A percentile compares a stretch with the other conserved stretches of the same genome.
phyloP scores from a whole-genome alignment of 345 rosid species.

The Salix arbutifolia region DNA sequence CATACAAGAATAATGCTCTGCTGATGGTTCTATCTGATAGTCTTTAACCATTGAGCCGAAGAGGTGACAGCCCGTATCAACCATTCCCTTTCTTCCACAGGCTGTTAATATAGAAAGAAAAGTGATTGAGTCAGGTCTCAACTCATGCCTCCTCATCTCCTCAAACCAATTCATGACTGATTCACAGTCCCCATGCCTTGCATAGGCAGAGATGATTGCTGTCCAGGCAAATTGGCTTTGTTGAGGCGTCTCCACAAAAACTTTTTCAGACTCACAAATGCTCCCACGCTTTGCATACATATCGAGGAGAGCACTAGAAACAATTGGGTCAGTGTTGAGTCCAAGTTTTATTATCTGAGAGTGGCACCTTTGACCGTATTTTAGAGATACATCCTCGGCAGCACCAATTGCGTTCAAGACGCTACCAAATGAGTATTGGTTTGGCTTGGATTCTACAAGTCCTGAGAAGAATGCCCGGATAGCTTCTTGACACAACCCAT shows the following conservation, averaged over 20 bases:
- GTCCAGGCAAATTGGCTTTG: conserved; percentile 76
- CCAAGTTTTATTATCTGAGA: conserved; percentile 62
- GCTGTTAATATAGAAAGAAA: conserved; percentile 73
- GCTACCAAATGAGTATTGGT: conserved; percentile 77
- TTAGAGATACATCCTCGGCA: conserved; percentile 71
- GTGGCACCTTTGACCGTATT: conserved; percentile 74
- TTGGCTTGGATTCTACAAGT: conserved; percentile 48
- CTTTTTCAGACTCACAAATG: conserved; percentile 59
- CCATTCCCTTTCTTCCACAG: conserved; percentile 77
- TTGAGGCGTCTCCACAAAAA: conserved; percentile 48
- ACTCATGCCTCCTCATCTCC: conserved; percentile 54
- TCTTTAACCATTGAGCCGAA: conserved; percentile 55
- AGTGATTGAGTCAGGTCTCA: conserved; percentile 68
- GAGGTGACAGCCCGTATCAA: conserved; percentile 54
- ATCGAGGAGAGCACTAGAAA: conserved; percentile 78
- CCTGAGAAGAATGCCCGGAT: conserved; percentile 42
- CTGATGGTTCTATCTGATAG: conserved; percentile 54
- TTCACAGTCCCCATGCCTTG: conserved; percentile 81
- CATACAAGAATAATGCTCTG: conserved; percentile 84
- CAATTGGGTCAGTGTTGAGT: conserved; percentile 47
- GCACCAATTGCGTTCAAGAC: conserved; percentile 72
- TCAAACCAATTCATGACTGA: conserved; percentile 59
- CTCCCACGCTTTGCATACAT: conserved; percentile 95
- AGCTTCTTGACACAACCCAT: conserved; percentile 55
- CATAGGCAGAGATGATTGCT: conserved; percentile 73